phyloP scores from a whole-genome alignment of 805 yeast genomes.

The Candida silvicultrix region DNA sequence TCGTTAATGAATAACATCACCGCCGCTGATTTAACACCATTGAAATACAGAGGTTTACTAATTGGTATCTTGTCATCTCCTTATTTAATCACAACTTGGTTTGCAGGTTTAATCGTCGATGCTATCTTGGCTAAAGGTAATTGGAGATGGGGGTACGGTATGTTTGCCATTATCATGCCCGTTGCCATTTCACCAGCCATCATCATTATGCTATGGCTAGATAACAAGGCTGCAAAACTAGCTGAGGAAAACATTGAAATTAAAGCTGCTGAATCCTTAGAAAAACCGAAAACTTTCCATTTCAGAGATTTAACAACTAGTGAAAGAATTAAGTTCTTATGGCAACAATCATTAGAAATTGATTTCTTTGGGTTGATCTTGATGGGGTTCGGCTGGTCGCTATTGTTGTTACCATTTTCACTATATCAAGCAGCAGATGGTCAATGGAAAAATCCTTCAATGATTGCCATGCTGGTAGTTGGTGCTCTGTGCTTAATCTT shows the following conservation, averaged over 20 bases:
- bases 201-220: slow-evolving; percentile 22
- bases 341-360: slow-evolving; percentile 24
- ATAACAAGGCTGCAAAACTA: slow-evolving; percentile 21
- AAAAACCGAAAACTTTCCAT: neutral
- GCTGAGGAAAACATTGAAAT: neutral
- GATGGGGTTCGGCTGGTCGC: slow-evolving; percentile 32
- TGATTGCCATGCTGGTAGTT: slow-evolving; percentile 38
- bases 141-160: slow-evolving; percentile 48
- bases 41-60: slow-evolving; percentile 31
- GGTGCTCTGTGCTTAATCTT: slow-evolving; percentile 31
- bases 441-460: slow-evolving; percentile 31
- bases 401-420: slow-evolving; percentile 34
- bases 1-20: slow-evolving; percentile 26
- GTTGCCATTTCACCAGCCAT: slow-evolving; percentile 27
- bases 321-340: slow-evolving; percentile 3
- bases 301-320: neutral
- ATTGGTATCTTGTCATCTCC: slow-evolving; percentile 31
- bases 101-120: slow-evolving; percentile 29
- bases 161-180: slow-evolving; percentile 39
- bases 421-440: slow-evolving; percentile 26
- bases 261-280: neutral
- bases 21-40: slow-evolving; percentile 29
- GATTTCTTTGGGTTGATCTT: slow-evolving; percentile 33
- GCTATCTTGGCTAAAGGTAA: slow-evolving; percentile 21
- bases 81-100: slow-evolving; percentile 32